Base-by-base conservation (phyloP, 2,329 filamentous ascomycete species). In the Fusarium sambucinum region DNA sequence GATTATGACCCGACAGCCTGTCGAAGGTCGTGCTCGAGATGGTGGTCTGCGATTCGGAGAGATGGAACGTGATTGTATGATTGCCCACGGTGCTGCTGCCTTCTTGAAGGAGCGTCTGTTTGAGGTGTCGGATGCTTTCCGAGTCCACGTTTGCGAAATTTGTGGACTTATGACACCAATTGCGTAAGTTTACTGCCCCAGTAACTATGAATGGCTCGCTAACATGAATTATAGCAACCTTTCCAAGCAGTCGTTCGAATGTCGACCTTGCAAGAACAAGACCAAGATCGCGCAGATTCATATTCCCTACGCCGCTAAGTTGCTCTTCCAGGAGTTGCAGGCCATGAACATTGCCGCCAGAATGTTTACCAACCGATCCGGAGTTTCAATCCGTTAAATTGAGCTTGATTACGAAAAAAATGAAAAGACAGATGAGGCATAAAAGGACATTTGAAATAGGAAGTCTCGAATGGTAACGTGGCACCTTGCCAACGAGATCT, bases 61-160 rank as follows among this genome's bases (percentile, higher is more conserved):
- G 86, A 99, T 99, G 96, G 96, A 99, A 82, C 95, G 96, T 84
- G 96, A 99, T 88, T 99, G 96, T 80, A 99, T 99, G 96, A 99
- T 99, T 84, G 94, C 96, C n/a, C 96, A 99, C 79, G 96, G 96
- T 78, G 96, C 96, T 5, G 95, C 93, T 55, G 91, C 94, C 3
- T 99, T 99, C 87, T 83, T 99, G 77, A 99, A 99, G 83, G 96
- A 99, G 85, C 89, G 96, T 75, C 83, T 99, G 60, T 97, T 99
- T 76, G 95, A 98, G 79, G 96, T 99, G 51, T 97, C 93, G 54
- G 96, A 99, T 83, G 95, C 96, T 37, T 99, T 98, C 87, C 88
- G 94, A 80, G 96, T 99, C 62, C 96, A 99, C 81, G 92, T 99
- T 76, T 99, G 96, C 83, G 96, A 99, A 81, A 96, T 98, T 76